Base-by-base conservation (phyloP, 768 basidiomycete species). In the Phylloporus sp. region DNA sequence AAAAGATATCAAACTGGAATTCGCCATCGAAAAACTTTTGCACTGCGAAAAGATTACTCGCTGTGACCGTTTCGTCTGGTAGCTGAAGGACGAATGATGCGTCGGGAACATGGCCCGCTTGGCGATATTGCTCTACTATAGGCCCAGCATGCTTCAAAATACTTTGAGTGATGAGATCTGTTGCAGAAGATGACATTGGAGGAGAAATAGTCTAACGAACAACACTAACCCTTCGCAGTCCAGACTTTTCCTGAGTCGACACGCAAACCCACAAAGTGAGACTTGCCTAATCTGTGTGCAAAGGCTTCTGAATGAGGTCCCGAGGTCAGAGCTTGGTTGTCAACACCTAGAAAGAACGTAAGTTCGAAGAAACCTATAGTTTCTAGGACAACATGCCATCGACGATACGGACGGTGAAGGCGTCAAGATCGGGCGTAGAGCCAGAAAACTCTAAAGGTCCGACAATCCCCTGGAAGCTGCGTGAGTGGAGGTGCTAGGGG, bases 1-100 rank as follows among this genome's bases (percentile, higher is more conserved):
- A 96, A 64, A 84, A 82, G 14, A 97, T 76, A 57, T 98, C 95
- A 60, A 94, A 92, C 48, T 86, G 80, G 69, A 95, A 97, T 23
- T 78, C 72, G 1, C 89, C 91, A 10, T 90, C 84, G 50, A 86
- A 91, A 5, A 73, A 72, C 62, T 92, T 94, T 65, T 98, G 94
- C 38, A 94, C 76, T 10, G 86, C 92, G 59, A 76, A 92, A 22
- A 96, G 72, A 59, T 92, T 95, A 64, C 86, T 86, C 33, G 75
- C 78, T 11, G 76, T 74, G 44, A 81, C 75, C 8, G 80, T 71
- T 38, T 90, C 84, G 56, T 96, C 84, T 3, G 88, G 76, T 3
- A 96, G 69, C 32, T 82, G 82, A 9, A 94, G 73, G 13, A 86
- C 64, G 55, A 84, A 87, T 4, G 92, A 85, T 1, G 94, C 84